Percentiles rank a stretch among this genome's conserved stretches.
phyloP scores from a whole-genome alignment of 2,329 filamentous ascomycete genomes.

The Plectosphaerella plurivora region DNA sequence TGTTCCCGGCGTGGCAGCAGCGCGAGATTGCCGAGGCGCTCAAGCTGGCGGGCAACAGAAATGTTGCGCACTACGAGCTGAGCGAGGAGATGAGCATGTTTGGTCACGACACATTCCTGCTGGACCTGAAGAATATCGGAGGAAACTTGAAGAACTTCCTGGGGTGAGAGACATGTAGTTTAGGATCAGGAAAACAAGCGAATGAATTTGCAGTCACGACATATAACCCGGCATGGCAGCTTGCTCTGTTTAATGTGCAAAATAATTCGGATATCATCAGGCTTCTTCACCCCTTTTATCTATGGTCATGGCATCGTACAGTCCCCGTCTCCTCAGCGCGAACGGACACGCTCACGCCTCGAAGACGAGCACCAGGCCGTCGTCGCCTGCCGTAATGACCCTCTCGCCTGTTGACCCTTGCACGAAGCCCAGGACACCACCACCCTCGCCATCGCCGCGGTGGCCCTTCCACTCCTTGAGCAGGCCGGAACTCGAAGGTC shows the following conservation, averaged over 20 bases:
- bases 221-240: too few species aligned
- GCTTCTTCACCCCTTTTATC: neutral
- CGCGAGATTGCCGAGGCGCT: conserved; percentile 86
- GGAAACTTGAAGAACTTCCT: conserved; percentile 79
- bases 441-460: conserved; percentile 75
- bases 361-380: conserved; percentile 66
- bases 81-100: conserved; percentile 93
- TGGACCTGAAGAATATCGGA: conserved; percentile 89
- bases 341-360: conserved; percentile 37
- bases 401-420: conserved; percentile 70
- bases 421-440: conserved; percentile 87
- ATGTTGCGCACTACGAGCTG: conserved; percentile 83
- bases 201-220: neutral
- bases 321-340: neutral
- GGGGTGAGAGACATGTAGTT: conserved; percentile 33
- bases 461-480: conserved; percentile 90
- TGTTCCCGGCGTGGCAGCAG: conserved; percentile 98
- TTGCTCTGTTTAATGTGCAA: too few species aligned
- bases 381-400: conserved; percentile 88
- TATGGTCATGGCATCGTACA: neutral
- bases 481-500: conserved; percentile 61
- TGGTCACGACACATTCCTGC: conserved; percentile 91
- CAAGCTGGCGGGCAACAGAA: conserved; percentile 69
- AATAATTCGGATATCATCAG: neutral
- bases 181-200: neutral